phyloP scores from a whole-genome alignment of 2,329 filamentous ascomycete species.

The Bipolaris cookei region DNA sequence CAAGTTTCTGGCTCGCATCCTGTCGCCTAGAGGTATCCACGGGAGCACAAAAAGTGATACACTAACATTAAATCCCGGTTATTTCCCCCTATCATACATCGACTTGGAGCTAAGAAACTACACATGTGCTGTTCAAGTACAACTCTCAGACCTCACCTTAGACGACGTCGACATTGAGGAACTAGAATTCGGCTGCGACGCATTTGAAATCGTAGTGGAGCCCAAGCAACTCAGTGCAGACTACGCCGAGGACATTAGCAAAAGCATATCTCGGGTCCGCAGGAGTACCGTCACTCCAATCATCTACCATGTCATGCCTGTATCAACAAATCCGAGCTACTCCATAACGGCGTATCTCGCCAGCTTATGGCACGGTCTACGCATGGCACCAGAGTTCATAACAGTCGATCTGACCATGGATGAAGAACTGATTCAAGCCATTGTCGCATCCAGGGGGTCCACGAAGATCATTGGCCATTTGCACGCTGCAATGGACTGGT shows the following conservation, averaged over 20 bases:
- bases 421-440: slow-evolving; percentile 58
- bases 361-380: slow-evolving; percentile 64
- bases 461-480: slow-evolving; percentile 68
- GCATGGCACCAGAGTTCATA: slow-evolving; percentile 67
- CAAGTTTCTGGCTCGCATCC: slow-evolving; percentile 68
- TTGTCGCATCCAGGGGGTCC: slow-evolving; percentile 59
- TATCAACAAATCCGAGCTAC: slow-evolving; percentile 26
- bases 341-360: slow-evolving; percentile 57
- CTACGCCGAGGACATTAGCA: slow-evolving; percentile 58
- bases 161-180: slow-evolving; percentile 67
- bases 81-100: slow-evolving; percentile 67
- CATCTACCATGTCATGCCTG: slow-evolving; percentile 48
- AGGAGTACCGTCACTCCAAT: slow-evolving; percentile 64
- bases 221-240: slow-evolving; percentile 29
- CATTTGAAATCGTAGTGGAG: slow-evolving; percentile 67
- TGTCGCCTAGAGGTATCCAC: slow-evolving; percentile 56
- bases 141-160: slow-evolving; percentile 63
- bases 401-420: slow-evolving; percentile 66
- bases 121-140: slow-evolving; percentile 70
- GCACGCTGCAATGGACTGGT: slow-evolving; percentile 61
- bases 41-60: slow-evolving; percentile 34
- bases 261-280: slow-evolving; percentile 64
- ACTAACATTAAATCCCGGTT: slow-evolving; percentile 64
- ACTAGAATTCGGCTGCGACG: slow-evolving; percentile 69
- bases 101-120: slow-evolving; percentile 66